Percentiles rank a stretch among this genome's conserved stretches.
Evolutionary conservation across 2,329 filamentous ascomycete species (phyloP).

Genomic region (Rhynchosporium graminicola): DNA sequence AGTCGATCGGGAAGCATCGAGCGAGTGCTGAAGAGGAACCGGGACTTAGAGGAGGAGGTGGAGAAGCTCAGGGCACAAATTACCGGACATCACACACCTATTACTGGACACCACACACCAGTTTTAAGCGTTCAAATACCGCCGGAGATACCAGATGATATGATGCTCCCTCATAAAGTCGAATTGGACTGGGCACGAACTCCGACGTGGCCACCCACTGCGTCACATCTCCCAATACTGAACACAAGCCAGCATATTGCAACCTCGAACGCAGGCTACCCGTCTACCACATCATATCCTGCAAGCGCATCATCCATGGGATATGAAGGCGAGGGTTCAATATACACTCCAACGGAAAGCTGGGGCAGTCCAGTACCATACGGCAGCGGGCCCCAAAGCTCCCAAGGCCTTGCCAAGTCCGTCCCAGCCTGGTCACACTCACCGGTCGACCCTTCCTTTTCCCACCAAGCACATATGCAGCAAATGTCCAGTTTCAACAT

Average conservation of each 20-base stretch:
- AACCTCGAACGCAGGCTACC: constrained; percentile 22
- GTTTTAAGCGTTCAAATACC: not conserved
- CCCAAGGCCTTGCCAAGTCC: constrained; percentile 29
- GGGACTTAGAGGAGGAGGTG: constrained; percentile 37
- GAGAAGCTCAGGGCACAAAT: constrained; percentile 36
- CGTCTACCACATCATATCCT: constrained; percentile 24
- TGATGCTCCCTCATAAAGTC: constrained; percentile 33
- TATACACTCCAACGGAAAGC: constrained; percentile 30
- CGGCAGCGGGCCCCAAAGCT: constrained; percentile 26
- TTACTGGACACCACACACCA: constrained; percentile 21
- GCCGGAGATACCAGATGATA: constrained; percentile 30
- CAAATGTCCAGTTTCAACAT: constrained; percentile 32
- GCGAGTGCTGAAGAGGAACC: constrained; percentile 37
- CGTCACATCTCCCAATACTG: constrained; percentile 19
- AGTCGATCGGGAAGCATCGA: constrained; percentile 47
- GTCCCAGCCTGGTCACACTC: constrained; percentile 29
- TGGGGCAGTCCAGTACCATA: constrained; percentile 33
- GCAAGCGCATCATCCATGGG: constrained; percentile 22
- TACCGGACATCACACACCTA: constrained; percentile 20
- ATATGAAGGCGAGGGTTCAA: constrained; percentile 27
- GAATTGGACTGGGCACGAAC: constrained; percentile 33
- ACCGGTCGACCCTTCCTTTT: constrained; percentile 35
- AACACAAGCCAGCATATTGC: constrained; percentile 19
- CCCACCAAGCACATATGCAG: constrained; percentile 32
- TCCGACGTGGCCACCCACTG: constrained; percentile 18